Base-by-base conservation (phyloP, 2,329 filamentous ascomycete genomes). In the Exophiala spinifera region DNA sequence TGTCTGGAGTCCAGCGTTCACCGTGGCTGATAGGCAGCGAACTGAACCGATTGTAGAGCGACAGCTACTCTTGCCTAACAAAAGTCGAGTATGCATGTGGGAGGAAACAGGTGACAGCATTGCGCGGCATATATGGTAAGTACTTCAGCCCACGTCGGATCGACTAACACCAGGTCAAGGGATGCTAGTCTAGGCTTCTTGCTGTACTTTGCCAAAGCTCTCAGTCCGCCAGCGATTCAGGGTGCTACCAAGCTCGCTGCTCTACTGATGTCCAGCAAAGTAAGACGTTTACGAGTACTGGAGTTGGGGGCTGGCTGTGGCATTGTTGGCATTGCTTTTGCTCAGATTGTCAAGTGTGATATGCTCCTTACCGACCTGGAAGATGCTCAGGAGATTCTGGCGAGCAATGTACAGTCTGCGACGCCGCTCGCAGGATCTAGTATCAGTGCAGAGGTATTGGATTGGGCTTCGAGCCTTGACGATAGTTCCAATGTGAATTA, bases 21-120 rank as follows among this genome's bases (percentile, higher is more conserved):
- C 63, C 17, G 69, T 74, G 3, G 62, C 67, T 7, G 66, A 68
- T 17, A 72, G 67, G 11, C 63, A 69, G 2, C 72, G 75, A 37
- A 75, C 78, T 1, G 74, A 76, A 11, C 79, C 76, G 59, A 69
- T 81, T 13, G 76, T 85, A 1, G 77, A 85, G 62, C 73, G 84
- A 58, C 74, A 79, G 13, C 76, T 86, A 53, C 63, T 64, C 11
- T 69, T 79, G 6, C 63, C 70, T 4, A 66, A 69, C 33, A 68
- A 70, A 19, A 63, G 71, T 4, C 65, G 65, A 4, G 62, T 84
- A 8, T 68, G 69, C 31, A 79, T 88, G 42, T 84, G 81, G 74
- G 86, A 89, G 66, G 86, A 88, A 64, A 86, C 83, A 0, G 85
- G 85, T 3, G 85, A 89, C 64, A 87, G 83, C 66, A 88, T 89